Evolutionary conservation across 202 grass and related monocot species (phyloP).

Genomic region (Carex arenaria): DNA sequence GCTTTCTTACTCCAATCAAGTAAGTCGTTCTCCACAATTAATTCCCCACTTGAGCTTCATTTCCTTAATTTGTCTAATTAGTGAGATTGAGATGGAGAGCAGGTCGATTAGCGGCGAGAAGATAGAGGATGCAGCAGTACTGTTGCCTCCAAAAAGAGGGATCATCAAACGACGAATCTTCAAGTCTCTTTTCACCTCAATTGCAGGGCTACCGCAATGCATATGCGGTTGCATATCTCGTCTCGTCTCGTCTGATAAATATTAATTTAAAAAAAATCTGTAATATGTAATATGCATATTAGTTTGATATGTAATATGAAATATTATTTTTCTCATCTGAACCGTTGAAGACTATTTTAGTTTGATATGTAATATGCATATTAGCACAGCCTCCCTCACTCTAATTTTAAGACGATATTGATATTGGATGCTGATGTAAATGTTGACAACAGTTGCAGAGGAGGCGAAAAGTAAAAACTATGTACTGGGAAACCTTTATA

Average conservation of each 20-base stretch:
- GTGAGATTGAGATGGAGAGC: neutral
- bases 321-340: no score
- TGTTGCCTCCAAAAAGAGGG: constrained; percentile 16
- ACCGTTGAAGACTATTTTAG: no score
- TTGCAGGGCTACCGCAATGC: neutral
- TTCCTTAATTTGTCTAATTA: neutral
- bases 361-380: no score
- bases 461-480: no score
- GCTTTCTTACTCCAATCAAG: neutral
- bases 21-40: neutral
- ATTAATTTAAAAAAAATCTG: neutral
- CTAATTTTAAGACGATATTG: no score
- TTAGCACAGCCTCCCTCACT: no score
- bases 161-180: constrained; percentile 15
- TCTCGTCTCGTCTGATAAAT: neutral
- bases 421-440: no score
- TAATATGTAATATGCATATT: no score
- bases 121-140: neutral
- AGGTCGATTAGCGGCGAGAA: neutral
- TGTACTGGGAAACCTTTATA: no score
- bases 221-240: neutral
- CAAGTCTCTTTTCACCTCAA: neutral
- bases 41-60: neutral
- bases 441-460: no score
- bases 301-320: no score